Evolutionary conservation across 192 early-diverging fungal genomes (phyloP), one percentile per base, ranked within the genome.

Genomic region (Coemansia sp.): DNA sequence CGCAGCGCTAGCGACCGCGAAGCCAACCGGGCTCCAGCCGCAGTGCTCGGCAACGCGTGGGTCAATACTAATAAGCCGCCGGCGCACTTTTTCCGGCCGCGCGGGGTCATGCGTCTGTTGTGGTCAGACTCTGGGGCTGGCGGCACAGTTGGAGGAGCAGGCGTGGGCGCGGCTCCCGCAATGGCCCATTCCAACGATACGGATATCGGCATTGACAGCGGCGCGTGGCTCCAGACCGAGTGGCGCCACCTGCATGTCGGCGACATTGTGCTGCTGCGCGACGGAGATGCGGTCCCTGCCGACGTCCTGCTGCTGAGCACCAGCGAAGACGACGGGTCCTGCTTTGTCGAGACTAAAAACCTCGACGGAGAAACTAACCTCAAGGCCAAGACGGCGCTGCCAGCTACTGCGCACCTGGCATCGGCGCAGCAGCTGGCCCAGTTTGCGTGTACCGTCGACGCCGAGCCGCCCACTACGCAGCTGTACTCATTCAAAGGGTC

Each of bases 341-440:
- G 94, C 64, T 98, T 93, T 77, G 87, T 97, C n/a, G 97, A 99
- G 78, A 99, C 97, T 0, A 97, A 99, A 69, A 96, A 97, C 71
- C 86, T 99, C 41, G 97, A 99, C 66, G 97, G 97, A 64, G 97
- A 99, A 74, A 99, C 97, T 8, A 99, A 98, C 70, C 84, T 99
- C 36, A 99, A 99, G 80, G 88, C 93, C 31, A 90, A 94, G 50
- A 85, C 89, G 46, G 87, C 89, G 3, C 57, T 91, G 59, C 69
- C 82, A 0, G 85, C 88, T 17, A 95, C 92, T 12, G 73, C 76
- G 19, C 86, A 82, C 46, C 51, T 94, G 23, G 58, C 68, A 23
- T 81, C 84, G 19, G 82, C 87, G 19, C 79, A 76, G 9, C 92
- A 89, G 57, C 85, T 90, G 57, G 88, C 87, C 12, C 48, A 72